Conservation (phyloP, 1,139 yeast species). For the Taphrina deformans region DNA sequence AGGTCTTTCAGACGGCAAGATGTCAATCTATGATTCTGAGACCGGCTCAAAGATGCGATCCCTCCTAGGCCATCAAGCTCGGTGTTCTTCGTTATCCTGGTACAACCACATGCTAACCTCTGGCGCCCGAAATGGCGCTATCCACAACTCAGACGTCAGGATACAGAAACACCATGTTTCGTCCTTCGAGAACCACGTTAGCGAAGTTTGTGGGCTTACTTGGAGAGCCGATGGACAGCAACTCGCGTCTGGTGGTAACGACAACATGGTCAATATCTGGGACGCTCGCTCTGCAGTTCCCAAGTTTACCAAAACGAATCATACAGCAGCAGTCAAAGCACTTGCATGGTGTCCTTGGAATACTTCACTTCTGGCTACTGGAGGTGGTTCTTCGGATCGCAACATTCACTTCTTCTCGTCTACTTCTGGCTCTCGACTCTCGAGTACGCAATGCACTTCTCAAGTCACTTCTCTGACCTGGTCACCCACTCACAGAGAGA, state of each 20-base stretch:
- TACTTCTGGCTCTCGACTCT: slow-evolving; percentile 81
- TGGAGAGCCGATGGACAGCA: slow-evolving; percentile 84
- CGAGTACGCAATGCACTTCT: slow-evolving; percentile 86
- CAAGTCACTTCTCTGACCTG: slow-evolving; percentile 91
- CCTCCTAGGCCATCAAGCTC: slow-evolving; percentile 66
- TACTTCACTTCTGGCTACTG: slow-evolving; percentile 79
- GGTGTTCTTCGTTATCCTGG: slow-evolving; percentile 89
- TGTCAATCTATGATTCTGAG: slow-evolving; percentile 95
- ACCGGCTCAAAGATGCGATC: slow-evolving; percentile 72
- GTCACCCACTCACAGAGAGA: slow-evolving; percentile 80
- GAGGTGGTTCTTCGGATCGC: slow-evolving; percentile 92
- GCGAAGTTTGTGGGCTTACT: slow-evolving; percentile 90
- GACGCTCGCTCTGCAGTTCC: slow-evolving; percentile 80
- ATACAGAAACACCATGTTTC: slow-evolving; percentile 71
- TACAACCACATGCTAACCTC: slow-evolving; percentile 73
- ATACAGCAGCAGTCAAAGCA: slow-evolving; percentile 94
- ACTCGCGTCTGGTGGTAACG: slow-evolving; percentile 77
- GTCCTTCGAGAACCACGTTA: slow-evolving; percentile 65
- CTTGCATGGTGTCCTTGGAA: slow-evolving; percentile 94
- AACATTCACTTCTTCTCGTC: slow-evolving; percentile 95
- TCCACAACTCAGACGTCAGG: slow-evolving; percentile 92
- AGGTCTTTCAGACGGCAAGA: slow-evolving; percentile 78
- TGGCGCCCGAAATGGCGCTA: slow-evolving; percentile 80
- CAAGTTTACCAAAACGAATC: slow-evolving; percentile 71
- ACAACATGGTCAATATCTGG: slow-evolving; percentile 91